phyloP scores from a whole-genome alignment of 2,329 filamentous ascomycete genomes.

The Xylariales sp. region DNA sequence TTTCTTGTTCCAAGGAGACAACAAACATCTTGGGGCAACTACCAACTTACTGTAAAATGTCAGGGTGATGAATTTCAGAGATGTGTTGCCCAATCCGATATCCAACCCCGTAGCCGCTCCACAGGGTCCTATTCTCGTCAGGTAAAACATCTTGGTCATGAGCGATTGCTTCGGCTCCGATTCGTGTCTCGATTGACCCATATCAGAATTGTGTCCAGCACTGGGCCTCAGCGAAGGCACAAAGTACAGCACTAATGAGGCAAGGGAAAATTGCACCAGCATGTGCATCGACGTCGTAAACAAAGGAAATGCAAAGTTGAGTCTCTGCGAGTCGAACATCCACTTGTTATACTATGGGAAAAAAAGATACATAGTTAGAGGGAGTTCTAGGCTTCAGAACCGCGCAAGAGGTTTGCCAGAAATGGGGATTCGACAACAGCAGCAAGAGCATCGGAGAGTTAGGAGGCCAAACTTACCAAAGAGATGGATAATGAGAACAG shows the following conservation, averaged over 20 bases:
- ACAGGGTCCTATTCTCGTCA: constrained; percentile 87
- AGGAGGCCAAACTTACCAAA: constrained; percentile 54
- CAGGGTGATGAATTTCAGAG: constrained; percentile 90
- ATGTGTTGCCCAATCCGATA: constrained; percentile 94
- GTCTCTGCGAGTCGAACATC: constrained; percentile 87
- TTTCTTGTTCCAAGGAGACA: no score
- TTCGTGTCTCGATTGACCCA: constrained; percentile 47
- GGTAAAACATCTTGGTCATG: constrained; percentile 87
- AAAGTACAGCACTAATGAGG: constrained; percentile 73
- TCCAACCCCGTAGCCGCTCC: constrained; percentile 90
- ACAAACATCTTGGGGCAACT: no score
- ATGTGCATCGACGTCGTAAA: constrained; percentile 96
- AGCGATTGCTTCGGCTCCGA: constrained; percentile 52
- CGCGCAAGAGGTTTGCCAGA: no score
- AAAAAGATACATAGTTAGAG: no score
- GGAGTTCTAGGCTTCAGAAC: no score
- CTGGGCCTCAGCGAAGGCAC: constrained; percentile 77
- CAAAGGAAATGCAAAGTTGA: constrained; percentile 90
- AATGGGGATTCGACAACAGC: no score
- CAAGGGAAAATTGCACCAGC: constrained; percentile 84
- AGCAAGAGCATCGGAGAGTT: no score
- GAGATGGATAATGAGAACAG: constrained; percentile 91
- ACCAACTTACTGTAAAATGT: constrained; percentile 84
- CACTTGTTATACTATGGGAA: constrained; percentile 97
- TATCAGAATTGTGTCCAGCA: constrained; percentile 40